These are phyloP conservation scores for Fraxinus albicans DNA, from an alignment of 305 asterid species.

Conservation along the genomic window DNA sequence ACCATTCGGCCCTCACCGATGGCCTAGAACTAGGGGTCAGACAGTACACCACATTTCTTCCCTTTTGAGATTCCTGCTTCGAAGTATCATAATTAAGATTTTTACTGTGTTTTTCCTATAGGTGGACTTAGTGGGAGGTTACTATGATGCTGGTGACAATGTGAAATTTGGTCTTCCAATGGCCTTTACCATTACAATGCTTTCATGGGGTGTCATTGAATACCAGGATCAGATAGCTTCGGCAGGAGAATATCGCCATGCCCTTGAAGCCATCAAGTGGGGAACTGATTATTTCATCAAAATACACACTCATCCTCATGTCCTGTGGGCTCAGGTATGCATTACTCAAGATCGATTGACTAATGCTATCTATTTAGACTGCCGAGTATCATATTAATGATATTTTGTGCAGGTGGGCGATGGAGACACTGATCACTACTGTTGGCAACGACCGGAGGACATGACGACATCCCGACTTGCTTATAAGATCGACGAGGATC, in stretches of 20 bases:
- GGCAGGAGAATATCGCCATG: slow-evolving; percentile 68
- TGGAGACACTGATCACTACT: slow-evolving; percentile 72
- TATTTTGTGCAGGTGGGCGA: slow-evolving; percentile 37
- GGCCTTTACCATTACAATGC: slow-evolving; percentile 79
- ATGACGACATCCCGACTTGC: slow-evolving; percentile 67
- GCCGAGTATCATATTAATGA: background rate
- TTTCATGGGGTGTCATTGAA: slow-evolving; percentile 76
- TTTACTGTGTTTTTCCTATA: slow-evolving; percentile 1
- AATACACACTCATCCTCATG: slow-evolving; percentile 75
- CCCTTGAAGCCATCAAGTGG: slow-evolving; percentile 88
- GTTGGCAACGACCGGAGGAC: slow-evolving; percentile 79
- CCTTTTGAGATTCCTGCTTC: background rate
- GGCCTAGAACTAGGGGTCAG: slow-evolving; percentile 91
- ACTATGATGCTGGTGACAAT: slow-evolving; percentile 89
- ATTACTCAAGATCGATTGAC: background rate
- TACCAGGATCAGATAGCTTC: slow-evolving; percentile 52
- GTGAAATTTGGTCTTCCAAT: slow-evolving; percentile 82
- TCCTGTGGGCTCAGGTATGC: slow-evolving; percentile 80
- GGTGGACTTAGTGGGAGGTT: slow-evolving; percentile 95
- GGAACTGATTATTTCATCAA: slow-evolving; percentile 92
- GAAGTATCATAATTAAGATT: background rate
- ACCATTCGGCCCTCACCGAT: slow-evolving; percentile 92
- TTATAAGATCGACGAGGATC: slow-evolving; percentile 55
- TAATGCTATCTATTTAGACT: background rate
- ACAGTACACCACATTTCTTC: background rate